Percentiles rank a stretch among this genome's conserved stretches.
These are phyloP conservation scores for Saururus chinensis DNA, from an alignment of 164 flowering plant species.

Conservation along the genomic window DNA sequence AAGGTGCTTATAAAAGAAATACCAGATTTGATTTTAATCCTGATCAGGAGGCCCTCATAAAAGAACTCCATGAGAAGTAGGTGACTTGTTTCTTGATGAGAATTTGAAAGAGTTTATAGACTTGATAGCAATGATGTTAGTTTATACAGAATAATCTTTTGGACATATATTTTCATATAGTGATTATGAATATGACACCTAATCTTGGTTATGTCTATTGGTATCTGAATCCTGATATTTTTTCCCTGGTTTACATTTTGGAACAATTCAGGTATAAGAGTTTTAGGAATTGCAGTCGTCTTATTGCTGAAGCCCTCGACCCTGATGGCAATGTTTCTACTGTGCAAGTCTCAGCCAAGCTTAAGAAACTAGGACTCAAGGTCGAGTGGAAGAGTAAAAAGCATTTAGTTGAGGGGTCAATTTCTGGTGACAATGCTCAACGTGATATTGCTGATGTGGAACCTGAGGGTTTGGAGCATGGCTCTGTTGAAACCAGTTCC, in stretches of 20 bases:
- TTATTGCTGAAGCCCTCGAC: conserved; percentile 61
- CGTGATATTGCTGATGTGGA: background rate
- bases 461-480: conserved; percentile 9
- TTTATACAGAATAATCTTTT: background rate
- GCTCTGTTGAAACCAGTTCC: conserved; percentile 17
- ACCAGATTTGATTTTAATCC: conserved; percentile 39
- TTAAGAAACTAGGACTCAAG: conserved; percentile 52
- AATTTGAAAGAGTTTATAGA: background rate
- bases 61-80: conserved; percentile 70
- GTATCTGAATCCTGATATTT: background rate
- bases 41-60: conserved; percentile 41
- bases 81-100: background rate
- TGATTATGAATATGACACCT: background rate
- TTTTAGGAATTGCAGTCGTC: conserved; percentile 34
- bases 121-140: background rate
- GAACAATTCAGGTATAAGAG: conserved; percentile 46
- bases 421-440: background rate
- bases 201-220: background rate
- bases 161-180: background rate
- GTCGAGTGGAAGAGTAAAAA: conserved; percentile 28
- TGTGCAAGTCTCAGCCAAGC: conserved; percentile 49
- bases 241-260: background rate
- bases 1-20: conserved; percentile 25
- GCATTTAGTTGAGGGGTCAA: conserved; percentile 7
- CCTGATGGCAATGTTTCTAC: conserved; percentile 47